These are phyloP conservation scores for Ceriops zippeliana DNA, from an alignment of 345 rosid genomes.

Conservation along the genomic window DNA sequence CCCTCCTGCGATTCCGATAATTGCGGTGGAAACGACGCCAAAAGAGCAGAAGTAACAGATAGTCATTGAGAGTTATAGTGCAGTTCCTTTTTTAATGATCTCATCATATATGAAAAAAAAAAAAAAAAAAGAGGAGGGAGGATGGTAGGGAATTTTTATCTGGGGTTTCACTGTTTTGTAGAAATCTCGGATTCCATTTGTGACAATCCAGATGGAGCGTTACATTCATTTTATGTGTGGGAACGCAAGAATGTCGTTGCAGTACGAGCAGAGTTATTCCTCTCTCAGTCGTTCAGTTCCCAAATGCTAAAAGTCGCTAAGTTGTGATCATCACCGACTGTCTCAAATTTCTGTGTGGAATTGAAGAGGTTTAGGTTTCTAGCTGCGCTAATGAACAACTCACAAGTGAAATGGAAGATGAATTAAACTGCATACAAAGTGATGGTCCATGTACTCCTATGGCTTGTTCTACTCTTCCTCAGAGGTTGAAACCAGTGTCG, in stretches of 20 bases:
- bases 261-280: too few relatives aligned
- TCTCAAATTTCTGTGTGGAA: too few relatives aligned
- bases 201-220: conserved; percentile 18
- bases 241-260: not conserved
- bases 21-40: conserved; percentile 12
- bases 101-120: conserved; percentile 13
- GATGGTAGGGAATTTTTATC: conserved; percentile 21
- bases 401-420: too few relatives aligned
- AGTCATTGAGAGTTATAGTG: conserved; percentile 4
- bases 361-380: too few relatives aligned
- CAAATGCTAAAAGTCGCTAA: too few relatives aligned
- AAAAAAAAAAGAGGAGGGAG: not conserved
- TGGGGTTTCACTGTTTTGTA: conserved; percentile 46
- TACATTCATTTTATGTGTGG: conserved; percentile 12
- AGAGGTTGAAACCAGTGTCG: too few relatives aligned
- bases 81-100: conserved; percentile 12
- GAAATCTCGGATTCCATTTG: conserved; percentile 38
- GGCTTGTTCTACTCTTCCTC: too few relatives aligned
- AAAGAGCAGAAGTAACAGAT: conserved; percentile 23
- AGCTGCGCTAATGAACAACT: too few relatives aligned
- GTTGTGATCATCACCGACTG: too few relatives aligned
- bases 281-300: too few relatives aligned
- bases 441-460: too few relatives aligned
- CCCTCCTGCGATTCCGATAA: conserved; percentile 12
- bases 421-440: too few relatives aligned